Conservation (phyloP, 176 grass and related monocot genomes). For the Eragrostis curvula region DNA sequence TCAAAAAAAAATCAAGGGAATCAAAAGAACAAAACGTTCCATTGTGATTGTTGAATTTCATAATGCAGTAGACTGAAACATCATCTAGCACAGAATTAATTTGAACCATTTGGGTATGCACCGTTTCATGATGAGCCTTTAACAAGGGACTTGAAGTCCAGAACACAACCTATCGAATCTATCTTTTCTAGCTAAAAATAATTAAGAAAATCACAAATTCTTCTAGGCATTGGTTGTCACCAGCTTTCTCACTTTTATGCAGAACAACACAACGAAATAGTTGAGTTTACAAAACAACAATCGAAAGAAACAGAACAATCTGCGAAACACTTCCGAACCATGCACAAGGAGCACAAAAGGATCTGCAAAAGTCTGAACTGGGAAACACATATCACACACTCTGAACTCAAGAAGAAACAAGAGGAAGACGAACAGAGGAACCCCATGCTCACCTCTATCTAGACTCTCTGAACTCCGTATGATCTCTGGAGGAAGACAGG, state of each 20-base stretch:
- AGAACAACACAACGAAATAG: background rate
- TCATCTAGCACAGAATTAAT: background rate
- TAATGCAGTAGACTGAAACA: background rate
- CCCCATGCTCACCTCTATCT: conserved; percentile 32
- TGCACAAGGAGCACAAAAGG: background rate
- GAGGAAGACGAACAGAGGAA: conserved; percentile 21
- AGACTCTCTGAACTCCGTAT: background rate
- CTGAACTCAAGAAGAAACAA: conserved; percentile 27
- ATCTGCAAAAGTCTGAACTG: background rate
- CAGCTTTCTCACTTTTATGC: background rate
- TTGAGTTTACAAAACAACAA: background rate
- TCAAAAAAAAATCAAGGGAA: too few relatives aligned
- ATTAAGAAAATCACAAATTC: background rate
- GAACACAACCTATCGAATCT: background rate
- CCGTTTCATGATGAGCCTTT: background rate
- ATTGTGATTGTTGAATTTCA: background rate
- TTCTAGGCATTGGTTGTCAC: background rate
- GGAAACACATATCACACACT: background rate
- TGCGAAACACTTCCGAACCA: background rate
- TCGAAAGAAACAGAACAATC: background rate
- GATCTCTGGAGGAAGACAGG: conserved; percentile 7
- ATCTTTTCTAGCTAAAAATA: background rate
- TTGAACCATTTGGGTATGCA: background rate
- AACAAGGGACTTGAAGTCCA: background rate
- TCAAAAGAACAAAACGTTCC: background rate